A percentile compares a stretch with the other conserved stretches of the same genome.
These are phyloP conservation scores for Echeveria elegans DNA, from an alignment of 164 flowering plant species.

Conservation along the genomic window DNA sequence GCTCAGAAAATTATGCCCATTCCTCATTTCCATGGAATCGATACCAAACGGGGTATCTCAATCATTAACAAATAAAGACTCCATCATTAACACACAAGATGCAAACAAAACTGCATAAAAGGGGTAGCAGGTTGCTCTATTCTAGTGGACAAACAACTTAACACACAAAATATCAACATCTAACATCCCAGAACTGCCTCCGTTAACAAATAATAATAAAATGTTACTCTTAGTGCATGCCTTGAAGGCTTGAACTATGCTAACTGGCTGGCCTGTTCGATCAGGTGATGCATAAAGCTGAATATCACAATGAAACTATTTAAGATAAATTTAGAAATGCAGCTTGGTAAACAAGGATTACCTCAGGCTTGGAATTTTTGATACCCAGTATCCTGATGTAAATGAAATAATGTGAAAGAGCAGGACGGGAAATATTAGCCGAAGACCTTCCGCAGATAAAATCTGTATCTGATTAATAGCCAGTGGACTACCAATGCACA, in stretches of 20 bases:
- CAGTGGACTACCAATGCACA: slow-evolving; percentile 96
- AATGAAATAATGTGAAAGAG: slow-evolving; percentile 70
- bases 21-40: too few species aligned
- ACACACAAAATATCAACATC: not conserved
- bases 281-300: not conserved
- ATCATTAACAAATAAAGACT: too few species aligned
- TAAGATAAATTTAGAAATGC: not conserved
- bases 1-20: too few species aligned
- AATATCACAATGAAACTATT: not conserved
- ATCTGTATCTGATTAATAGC: slow-evolving; percentile 73
- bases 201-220: too few species aligned
- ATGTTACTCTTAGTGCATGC: not conserved
- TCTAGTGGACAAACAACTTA: too few species aligned
- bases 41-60: too few species aligned
- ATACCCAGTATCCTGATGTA: slow-evolving; percentile 69
- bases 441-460: slow-evolving; percentile 67
- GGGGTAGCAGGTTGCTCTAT: too few species aligned
- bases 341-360: slow-evolving; percentile 14
- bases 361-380: slow-evolving; percentile 70
- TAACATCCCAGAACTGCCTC: not conserved
- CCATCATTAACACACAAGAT: too few species aligned
- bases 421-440: slow-evolving; percentile 63
- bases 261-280: not conserved
- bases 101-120: too few species aligned
- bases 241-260: not conserved